Conservation (phyloP, 1,284 basidiomycete species). For the Ganoderma leucocontextum region DNA sequence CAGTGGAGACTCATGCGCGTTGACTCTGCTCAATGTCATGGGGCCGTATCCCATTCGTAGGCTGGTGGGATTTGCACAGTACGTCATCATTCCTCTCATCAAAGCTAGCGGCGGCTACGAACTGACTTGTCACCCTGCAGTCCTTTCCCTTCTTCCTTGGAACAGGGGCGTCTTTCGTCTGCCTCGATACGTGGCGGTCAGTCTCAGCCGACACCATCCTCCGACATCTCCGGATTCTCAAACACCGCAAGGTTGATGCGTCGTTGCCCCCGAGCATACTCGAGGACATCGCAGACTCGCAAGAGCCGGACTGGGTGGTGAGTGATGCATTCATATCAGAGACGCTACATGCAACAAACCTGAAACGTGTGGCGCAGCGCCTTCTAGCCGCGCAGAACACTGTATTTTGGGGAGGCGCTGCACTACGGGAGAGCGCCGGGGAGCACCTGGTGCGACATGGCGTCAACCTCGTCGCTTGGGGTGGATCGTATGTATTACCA, state of each 20-base stretch:
- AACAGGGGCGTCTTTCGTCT: constrained; percentile 18
- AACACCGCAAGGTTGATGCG: constrained; percentile 18
- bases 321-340: background rate
- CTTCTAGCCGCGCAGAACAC: constrained; percentile 17
- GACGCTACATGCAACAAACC: background rate
- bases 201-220: constrained; percentile 17
- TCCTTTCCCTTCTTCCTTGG: constrained; percentile 21
- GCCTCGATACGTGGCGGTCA: constrained; percentile 17
- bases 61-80: constrained; percentile 18
- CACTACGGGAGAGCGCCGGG: constrained; percentile 15
- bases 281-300: constrained; percentile 16
- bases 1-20: background rate
- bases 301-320: constrained; percentile 7
- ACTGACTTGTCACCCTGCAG: background rate
- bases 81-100: background rate
- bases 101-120: background rate
- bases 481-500: constrained; percentile 18
- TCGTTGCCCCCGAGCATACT: constrained; percentile 19
- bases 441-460: constrained; percentile 13
- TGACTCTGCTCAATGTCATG: too few species aligned
- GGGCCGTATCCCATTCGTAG: background rate
- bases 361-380: background rate
- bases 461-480: constrained; percentile 18
- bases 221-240: constrained; percentile 14
- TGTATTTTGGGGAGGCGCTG: constrained; percentile 18